Evolutionary conservation across 306 rosid species (phyloP).

Genomic region (Quercus cerris): DNA sequence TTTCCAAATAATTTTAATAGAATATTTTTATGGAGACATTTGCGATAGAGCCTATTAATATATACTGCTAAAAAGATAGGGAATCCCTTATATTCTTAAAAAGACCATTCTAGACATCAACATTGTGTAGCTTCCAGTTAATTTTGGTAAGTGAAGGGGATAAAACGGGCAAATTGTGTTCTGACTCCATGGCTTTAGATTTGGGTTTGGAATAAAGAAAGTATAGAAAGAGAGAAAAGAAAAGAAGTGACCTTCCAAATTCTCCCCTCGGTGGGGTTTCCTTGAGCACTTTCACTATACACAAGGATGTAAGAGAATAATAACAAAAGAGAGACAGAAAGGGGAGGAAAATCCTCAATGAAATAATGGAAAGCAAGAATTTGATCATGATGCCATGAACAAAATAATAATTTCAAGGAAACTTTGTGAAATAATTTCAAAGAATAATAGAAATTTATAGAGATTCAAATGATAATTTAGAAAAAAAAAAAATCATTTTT

Average conservation of each 20-base stretch:
- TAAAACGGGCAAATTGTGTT: conserved; percentile 34
- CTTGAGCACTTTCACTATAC: conserved; percentile 54
- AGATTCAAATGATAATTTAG: too few species aligned
- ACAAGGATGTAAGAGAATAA: conserved; percentile 46
- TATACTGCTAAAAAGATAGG: conserved; percentile 16
- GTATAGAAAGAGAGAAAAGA: conserved; percentile 22
- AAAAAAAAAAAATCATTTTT: too few species aligned
- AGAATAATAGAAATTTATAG: too few species aligned
- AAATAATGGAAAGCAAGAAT: conserved; percentile 41
- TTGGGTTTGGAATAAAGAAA: conserved; percentile 86
- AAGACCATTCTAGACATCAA: conserved; percentile 35
- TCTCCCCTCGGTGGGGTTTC: conserved; percentile 66
- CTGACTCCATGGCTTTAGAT: conserved; percentile 48
- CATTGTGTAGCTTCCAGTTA: conserved; percentile 7
- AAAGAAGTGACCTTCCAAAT: conserved; percentile 45
- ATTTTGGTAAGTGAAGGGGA: conserved; percentile 20
- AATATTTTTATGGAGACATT: too few species aligned
- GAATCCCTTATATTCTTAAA: conserved; percentile 16
- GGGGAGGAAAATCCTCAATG: conserved; percentile 38
- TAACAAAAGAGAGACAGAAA: conserved; percentile 25
- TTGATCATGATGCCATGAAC: conserved; percentile 38
- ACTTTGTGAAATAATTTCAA: conserved; percentile 20
- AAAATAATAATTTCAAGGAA: conserved; percentile 40
- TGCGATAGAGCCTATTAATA: too few species aligned
- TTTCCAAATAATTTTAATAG: too few species aligned